Conservation (phyloP, 2,329 filamentous ascomycete genomes). For the Metarhizium anisopliae region DNA sequence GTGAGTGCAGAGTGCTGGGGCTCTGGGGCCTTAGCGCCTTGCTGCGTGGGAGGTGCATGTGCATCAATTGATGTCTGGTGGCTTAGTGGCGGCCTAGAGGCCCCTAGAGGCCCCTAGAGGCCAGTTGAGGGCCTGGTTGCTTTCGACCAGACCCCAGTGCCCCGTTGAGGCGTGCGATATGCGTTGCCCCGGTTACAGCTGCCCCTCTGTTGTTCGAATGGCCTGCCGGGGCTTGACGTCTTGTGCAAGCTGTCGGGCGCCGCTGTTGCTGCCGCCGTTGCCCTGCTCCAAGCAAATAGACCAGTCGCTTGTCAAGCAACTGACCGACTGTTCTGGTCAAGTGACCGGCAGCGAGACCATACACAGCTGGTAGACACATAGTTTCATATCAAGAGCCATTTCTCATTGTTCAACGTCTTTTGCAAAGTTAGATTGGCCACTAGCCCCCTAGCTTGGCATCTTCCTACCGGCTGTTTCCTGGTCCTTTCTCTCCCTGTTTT, state of each 20-base stretch:
- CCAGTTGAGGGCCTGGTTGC: no score
- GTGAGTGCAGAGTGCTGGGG: not conserved
- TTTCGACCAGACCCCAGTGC: no score
- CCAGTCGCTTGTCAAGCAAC: not conserved
- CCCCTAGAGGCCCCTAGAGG: no score
- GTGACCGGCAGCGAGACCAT: not conserved
- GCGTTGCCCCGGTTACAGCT: slow-evolving; percentile 11
- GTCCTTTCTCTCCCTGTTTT: not conserved
- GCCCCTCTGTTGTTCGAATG: slow-evolving; percentile 12
- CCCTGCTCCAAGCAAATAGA: not conserved
- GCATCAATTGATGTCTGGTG: not conserved
- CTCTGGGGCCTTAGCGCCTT: slow-evolving; percentile 4
- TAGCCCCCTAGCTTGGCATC: not conserved
- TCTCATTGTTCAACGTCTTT: not conserved
- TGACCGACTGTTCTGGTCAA: not conserved
- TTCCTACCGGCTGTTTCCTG: not conserved
- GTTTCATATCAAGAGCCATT: not conserved
- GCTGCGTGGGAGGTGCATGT: no score
- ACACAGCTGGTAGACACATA: not conserved
- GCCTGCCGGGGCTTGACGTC: not conserved
- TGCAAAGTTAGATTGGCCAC: not conserved
- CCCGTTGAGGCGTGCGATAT: not conserved
- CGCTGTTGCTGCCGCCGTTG: slow-evolving; percentile 1
- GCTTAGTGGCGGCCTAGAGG: not conserved
- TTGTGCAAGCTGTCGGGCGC: not conserved